Evolutionary conservation across 257 asterid species (phyloP).

Genomic region (Galeopsis tetrahit): DNA sequence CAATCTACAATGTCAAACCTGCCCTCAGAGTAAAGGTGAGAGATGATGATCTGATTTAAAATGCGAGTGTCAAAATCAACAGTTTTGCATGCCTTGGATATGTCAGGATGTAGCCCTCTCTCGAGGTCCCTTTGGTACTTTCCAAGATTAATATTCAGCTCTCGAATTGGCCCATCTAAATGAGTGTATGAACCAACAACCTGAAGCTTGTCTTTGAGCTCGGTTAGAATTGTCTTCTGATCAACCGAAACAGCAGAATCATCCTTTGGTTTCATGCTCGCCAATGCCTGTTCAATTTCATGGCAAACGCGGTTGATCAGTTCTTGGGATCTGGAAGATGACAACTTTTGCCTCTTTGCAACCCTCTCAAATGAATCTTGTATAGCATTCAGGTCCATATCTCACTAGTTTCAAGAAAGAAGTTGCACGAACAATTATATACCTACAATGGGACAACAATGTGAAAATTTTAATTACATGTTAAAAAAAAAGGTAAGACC

Average conservation of each 20-base stretch:
- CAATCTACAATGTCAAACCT: constrained; percentile 54
- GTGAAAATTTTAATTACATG: neutral
- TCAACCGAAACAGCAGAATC: constrained; percentile 41
- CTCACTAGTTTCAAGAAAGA: constrained; percentile 31
- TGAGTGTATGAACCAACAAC: constrained; percentile 34
- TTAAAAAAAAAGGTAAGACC: neutral
- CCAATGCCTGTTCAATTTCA: constrained; percentile 56
- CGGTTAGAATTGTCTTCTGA: constrained; percentile 48
- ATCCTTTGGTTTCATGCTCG: constrained; percentile 38
- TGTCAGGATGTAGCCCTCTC: constrained; percentile 46
- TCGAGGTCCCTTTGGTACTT: constrained; percentile 53
- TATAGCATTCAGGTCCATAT: constrained; percentile 52
- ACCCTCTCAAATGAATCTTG: constrained; percentile 60
- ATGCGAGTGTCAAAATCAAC: constrained; percentile 48
- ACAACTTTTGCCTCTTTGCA: constrained; percentile 60
- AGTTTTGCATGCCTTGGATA: constrained; percentile 56
- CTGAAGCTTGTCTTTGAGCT: constrained; percentile 54
- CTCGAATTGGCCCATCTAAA: constrained; percentile 45
- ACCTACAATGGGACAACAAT: neutral
- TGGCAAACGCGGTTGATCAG: constrained; percentile 51
- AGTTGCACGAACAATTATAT: constrained; percentile 3
- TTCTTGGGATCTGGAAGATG: constrained; percentile 51
- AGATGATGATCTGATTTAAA: constrained; percentile 51
- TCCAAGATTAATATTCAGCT: constrained; percentile 43
- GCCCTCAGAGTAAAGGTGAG: constrained; percentile 60